Percentiles rank a stretch among this genome's conserved stretches.
Conservation (phyloP, 768 basidiomycete species). For the Agaricus blazei region DNA sequence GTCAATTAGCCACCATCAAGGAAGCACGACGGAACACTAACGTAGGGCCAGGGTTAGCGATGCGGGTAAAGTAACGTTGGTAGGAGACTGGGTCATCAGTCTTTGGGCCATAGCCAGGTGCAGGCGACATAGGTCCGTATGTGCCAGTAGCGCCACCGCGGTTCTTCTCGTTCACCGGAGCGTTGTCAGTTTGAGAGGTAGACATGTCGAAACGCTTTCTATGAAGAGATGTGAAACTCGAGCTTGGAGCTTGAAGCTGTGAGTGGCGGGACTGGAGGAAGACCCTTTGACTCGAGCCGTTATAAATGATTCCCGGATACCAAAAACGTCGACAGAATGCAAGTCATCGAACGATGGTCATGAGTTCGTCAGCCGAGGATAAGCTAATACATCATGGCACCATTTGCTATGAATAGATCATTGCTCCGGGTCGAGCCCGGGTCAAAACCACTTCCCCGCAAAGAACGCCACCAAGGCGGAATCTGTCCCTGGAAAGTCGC, state of each 20-base stretch:
- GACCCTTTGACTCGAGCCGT: not conserved
- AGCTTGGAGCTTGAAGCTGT: not conserved
- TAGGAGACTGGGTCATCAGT: conserved; percentile 13
- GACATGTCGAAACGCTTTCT: conserved; percentile 1
- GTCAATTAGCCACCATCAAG: not conserved
- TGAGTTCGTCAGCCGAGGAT: not conserved
- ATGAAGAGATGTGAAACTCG: not conserved
- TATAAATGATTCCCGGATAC: not conserved
- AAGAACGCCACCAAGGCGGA: too few species aligned
- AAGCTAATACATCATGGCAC: too few species aligned
- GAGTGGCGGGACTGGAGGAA: not conserved
- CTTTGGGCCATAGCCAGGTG: conserved; percentile 10
- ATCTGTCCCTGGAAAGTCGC: too few species aligned
- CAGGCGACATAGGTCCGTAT: conserved; percentile 11
- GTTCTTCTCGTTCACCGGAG: conserved; percentile 9
- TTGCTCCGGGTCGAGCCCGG: too few species aligned
- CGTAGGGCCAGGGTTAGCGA: conserved; percentile 13
- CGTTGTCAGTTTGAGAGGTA: not conserved
- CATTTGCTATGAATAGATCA: too few species aligned
- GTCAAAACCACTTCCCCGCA: too few species aligned
- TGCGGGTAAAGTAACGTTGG: conserved; percentile 12
- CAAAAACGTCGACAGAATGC: not conserved
- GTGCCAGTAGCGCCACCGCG: conserved; percentile 8
- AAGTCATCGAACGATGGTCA: too few species aligned
- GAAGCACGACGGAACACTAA: not conserved